A percentile compares a stretch with the other conserved stretches of the same genome.
phyloP scores from a whole-genome alignment of 139 green algal species.

The Helicosporidium sp. region DNA sequence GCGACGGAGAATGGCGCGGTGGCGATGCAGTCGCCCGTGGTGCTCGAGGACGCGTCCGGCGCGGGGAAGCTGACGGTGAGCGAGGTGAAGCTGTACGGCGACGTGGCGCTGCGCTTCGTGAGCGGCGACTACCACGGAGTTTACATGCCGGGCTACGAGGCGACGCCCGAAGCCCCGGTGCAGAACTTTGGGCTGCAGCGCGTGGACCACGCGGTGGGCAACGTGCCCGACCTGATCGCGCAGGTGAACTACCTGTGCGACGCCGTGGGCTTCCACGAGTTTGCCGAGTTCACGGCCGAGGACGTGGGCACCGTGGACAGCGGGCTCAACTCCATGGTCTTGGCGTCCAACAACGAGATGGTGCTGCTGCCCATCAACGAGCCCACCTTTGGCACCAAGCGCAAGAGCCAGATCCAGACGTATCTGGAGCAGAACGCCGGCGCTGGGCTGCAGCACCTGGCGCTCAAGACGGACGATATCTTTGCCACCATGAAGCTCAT shows the following conservation, averaged over 20 bases:
- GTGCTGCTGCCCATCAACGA: slow-evolving; percentile 94
- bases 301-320: slow-evolving; percentile 89
- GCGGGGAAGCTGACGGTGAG: slow-evolving; percentile 21
- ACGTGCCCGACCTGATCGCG: slow-evolving; percentile 60
- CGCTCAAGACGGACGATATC: slow-evolving; percentile 87
- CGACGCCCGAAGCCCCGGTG: slow-evolving; percentile 17
- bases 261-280: slow-evolving; percentile 69
- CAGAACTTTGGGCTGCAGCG: slow-evolving; percentile 55
- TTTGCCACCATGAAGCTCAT: slow-evolving; percentile 66
- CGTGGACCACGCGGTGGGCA: slow-evolving; percentile 90
- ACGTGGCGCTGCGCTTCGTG: slow-evolving; percentile 73
- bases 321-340: slow-evolving; percentile 73
- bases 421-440: slow-evolving; percentile 96
- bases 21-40: slow-evolving; percentile 33
- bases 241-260: slow-evolving; percentile 59
- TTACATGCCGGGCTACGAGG: slow-evolving; percentile 60
- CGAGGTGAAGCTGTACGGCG: slow-evolving; percentile 83
- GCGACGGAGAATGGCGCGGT: slow-evolving; percentile 45
- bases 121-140: slow-evolving; percentile 39
- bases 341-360: slow-evolving; percentile 84
- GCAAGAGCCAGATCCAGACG: slow-evolving; percentile 62
- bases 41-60: slow-evolving; percentile 18
- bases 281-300: slow-evolving; percentile 89
- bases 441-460: slow-evolving; percentile 88
- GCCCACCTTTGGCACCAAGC: slow-evolving; percentile 73